Evolutionary conservation across 306 rosid genomes (phyloP).

Genomic region (Potentilla sterilis): DNA sequence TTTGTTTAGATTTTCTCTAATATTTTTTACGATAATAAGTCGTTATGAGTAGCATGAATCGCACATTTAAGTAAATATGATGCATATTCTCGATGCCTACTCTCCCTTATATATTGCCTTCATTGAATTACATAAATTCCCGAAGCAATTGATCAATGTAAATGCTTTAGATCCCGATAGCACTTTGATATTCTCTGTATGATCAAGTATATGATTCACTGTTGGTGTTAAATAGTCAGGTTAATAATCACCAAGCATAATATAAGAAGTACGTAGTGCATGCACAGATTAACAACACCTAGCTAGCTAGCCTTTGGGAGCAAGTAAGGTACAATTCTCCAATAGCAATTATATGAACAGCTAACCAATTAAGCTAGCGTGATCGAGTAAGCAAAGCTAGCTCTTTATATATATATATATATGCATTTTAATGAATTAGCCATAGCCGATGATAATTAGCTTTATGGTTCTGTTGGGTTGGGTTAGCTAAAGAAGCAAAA

Average conservation of each 20-base stretch:
- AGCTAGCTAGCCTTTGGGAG: constrained; percentile 8
- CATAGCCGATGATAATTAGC: background rate
- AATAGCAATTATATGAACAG: constrained; percentile 20
- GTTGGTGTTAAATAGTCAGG: background rate
- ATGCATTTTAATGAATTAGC: background rate
- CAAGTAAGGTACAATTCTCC: constrained; percentile 17
- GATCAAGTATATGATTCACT: background rate
- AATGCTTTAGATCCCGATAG: no score
- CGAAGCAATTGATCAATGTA: no score
- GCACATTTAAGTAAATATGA: no score
- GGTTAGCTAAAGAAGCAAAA: background rate
- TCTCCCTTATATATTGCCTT: no score
- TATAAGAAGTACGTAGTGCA: background rate
- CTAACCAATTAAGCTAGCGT: background rate
- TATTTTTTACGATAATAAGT: background rate
- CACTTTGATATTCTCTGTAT: no score
- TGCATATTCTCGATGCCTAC: background rate
- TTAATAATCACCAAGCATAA: background rate
- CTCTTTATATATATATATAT: background rate
- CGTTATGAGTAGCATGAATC: no score
- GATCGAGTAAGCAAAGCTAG: background rate
- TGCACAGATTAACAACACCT: background rate
- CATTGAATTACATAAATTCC: no score
- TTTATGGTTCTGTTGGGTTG: background rate
- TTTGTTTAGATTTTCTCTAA: background rate